Conservation (phyloP, 805 yeast genomes). For the Candida wancherniae region DNA sequence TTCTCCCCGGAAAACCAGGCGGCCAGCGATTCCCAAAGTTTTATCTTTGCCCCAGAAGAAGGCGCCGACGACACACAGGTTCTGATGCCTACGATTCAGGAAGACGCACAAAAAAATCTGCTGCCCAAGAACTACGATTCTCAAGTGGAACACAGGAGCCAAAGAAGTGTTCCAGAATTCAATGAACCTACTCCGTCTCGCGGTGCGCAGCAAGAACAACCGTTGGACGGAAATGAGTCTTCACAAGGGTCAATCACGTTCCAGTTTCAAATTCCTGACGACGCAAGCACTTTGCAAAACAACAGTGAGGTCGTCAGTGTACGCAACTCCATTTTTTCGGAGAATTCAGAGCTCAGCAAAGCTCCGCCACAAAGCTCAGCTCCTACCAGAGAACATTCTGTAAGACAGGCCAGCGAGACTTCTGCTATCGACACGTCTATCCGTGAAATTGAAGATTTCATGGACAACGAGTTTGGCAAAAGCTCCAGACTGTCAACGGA, state of each 20-base stretch:
- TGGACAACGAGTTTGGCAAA: slow-evolving; percentile 29
- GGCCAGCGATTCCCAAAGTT: slow-evolving; percentile 14
- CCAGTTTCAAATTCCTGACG: slow-evolving; percentile 5
- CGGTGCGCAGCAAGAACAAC: slow-evolving; percentile 21
- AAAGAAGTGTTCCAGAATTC: no score
- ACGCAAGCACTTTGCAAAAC: slow-evolving; percentile 8
- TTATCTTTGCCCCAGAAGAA: slow-evolving; percentile 11
- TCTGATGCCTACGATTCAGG: slow-evolving; percentile 16
- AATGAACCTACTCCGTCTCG: slow-evolving; percentile 26
- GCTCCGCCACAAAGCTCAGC: no score
- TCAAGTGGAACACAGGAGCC: no score
- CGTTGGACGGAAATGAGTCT: slow-evolving; percentile 9
- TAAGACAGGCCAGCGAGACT: no score
- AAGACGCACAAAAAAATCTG: slow-evolving; percentile 19
- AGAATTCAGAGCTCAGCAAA: no score
- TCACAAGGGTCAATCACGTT: slow-evolving; percentile 7
- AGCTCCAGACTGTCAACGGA: neutral
- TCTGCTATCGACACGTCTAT: slow-evolving; percentile 30
- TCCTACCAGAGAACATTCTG: no score
- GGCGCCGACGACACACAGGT: slow-evolving; percentile 5
- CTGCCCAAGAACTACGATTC: slow-evolving; percentile 21
- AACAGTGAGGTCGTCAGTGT: no score
- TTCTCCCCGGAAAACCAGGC: slow-evolving; percentile 1
- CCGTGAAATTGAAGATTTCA: slow-evolving; percentile 36
- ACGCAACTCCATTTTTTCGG: no score